These are phyloP conservation scores for Rhizopogon sp. DNA, from an alignment of 768 basidiomycete genomes.

Conservation along the genomic window DNA sequence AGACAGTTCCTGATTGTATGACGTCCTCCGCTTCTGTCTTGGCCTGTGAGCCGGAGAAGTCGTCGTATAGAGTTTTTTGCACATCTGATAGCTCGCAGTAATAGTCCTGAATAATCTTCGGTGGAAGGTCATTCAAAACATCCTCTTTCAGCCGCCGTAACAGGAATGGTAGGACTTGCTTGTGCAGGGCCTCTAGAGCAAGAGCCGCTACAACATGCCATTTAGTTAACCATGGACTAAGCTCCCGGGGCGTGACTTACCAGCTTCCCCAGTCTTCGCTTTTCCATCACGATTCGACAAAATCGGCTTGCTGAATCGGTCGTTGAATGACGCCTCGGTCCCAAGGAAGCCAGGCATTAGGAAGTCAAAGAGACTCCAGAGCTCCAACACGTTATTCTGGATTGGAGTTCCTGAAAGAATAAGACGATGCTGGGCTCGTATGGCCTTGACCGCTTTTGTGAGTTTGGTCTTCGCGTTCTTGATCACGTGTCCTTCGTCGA, in stretches of 20 bases:
- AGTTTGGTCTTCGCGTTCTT: conserved; percentile 99
- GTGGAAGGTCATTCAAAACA: conserved; percentile 90
- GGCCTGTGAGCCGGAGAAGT: conserved; percentile 81
- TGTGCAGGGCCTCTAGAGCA: conserved; percentile 93
- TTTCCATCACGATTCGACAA: conserved; percentile 93
- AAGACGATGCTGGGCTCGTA: conserved; percentile 87
- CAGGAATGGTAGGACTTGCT: conserved; percentile 98
- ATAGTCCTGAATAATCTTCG: conserved; percentile 99
- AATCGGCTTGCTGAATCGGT: conserved; percentile 94
- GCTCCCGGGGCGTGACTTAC: conserved; percentile 38
- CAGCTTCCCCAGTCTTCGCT: conserved; percentile 90
- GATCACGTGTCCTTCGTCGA: conserved; percentile 98
- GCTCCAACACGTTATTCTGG: conserved; percentile 96
- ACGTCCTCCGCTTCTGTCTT: conserved; percentile 58
- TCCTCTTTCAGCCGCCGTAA: conserved; percentile 96
- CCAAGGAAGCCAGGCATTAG: conserved; percentile 99
- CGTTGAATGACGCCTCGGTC: conserved; percentile 91
- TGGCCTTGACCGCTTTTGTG: conserved; percentile 89
- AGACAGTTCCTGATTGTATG: conserved; percentile 35
- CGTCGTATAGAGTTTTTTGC: conserved; percentile 92
- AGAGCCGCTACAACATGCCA: conserved; percentile 62
- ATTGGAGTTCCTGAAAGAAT: conserved; percentile 97
- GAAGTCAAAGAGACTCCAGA: conserved; percentile 99
- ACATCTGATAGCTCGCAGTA: conserved; percentile 95
- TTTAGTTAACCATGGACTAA: conserved; percentile 1